These are phyloP conservation scores for Naganishia vaughanmartiniae DNA, from an alignment of 768 basidiomycete genomes.

Conservation along the genomic window DNA sequence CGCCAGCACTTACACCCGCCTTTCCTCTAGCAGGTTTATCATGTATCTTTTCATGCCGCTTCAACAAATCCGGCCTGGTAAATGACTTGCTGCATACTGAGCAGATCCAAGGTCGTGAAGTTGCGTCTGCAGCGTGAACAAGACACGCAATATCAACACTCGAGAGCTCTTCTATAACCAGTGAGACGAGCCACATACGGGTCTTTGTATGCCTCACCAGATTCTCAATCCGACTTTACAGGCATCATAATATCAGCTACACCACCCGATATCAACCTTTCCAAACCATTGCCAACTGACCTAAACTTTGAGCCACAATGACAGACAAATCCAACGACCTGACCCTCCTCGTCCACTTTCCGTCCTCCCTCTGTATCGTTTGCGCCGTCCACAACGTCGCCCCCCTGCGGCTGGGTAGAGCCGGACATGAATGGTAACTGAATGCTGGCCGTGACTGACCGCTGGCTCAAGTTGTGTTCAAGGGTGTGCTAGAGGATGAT, in stretches of 20 bases:
- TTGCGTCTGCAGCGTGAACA: background rate
- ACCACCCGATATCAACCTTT: background rate
- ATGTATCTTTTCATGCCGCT: slow-evolving; percentile 25
- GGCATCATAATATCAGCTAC: background rate
- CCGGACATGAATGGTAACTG: background rate
- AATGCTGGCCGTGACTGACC: background rate
- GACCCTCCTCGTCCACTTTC: slow-evolving; percentile 14
- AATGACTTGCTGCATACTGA: slow-evolving; percentile 18
- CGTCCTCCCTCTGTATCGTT: background rate
- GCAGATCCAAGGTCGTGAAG: slow-evolving; percentile 16
- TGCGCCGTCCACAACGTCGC: background rate
- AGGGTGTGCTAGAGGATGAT: background rate
- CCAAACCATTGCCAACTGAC: background rate
- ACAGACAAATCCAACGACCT: slow-evolving; percentile 8
- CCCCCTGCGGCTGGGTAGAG: background rate
- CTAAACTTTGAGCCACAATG: slow-evolving; percentile 19
- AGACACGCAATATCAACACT: background rate
- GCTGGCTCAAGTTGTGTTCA: background rate
- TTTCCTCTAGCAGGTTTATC: background rate
- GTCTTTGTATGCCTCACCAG: slow-evolving; percentile 22
- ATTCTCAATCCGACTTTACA: slow-evolving; percentile 19
- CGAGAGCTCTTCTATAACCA: background rate
- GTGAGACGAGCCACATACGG: background rate
- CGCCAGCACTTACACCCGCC: background rate
- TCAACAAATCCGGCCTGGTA: slow-evolving; percentile 9